Evolutionary conservation across 139 green algal species (phyloP), one percentile per base, ranked within the genome.

Genomic region (Axilococcus clingmanii): DNA sequence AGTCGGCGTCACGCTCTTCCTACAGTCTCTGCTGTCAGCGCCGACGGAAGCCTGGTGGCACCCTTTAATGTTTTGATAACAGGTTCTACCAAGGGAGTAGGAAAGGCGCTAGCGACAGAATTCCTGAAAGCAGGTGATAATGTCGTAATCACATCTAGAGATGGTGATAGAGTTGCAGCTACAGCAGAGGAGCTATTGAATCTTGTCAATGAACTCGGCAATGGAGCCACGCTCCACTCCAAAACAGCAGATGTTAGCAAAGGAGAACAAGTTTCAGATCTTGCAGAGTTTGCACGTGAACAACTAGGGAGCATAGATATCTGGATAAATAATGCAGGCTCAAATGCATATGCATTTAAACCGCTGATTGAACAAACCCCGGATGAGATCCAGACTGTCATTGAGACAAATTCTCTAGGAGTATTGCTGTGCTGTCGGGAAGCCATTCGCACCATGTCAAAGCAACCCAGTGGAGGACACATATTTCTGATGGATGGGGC

Each of bases 401-500:
- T 97, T 40, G 50, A 78, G 40, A 97, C 89, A 15, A 97, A 97
- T 62, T 62, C 91, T 34, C 62, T 96, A 40, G 89, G 89, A 1
- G 75, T 86, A 16, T 87, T 97, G 82, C 76, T 94, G 19, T 80
- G 80, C 57, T 93, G 77, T 68, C 78, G 73, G 52, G 86, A 91
- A 79, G 89, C 89, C 0, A 89, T 97, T 47, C 57, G 72, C 1
- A 42, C 86, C 29, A 95, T 97, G 86, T 40, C 61, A 29, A 52
- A 76, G n/a, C 88, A 96, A 64, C 27, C 57, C 15, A 59, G 50
- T 7, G 76, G 77, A 4, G 88, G 88, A 8, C 88, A 96, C 54
- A 75, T 97, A 25, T 91, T 93, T 66, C 88, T 91, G 71, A 96
- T 96, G 89, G 87, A 94, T 41, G 87, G 87, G 2, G 86, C 81